Base-by-base conservation (phyloP, 768 basidiomycete genomes). In the Pilatotrama ljubarskyi region DNA sequence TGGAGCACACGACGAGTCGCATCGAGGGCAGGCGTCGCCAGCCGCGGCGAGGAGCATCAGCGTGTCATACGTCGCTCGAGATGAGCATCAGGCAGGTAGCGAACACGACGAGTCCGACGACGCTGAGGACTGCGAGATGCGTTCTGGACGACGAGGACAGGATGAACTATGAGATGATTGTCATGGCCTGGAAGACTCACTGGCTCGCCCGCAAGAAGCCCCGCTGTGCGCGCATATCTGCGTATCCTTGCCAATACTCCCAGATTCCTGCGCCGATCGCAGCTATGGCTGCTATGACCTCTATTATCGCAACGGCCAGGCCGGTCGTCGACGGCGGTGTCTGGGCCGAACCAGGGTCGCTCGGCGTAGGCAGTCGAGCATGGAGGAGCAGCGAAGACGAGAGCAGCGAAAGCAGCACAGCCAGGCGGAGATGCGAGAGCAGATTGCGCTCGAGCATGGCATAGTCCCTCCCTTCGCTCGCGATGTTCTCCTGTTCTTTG, bases 401-500 rank as follows among this genome's bases (percentile, higher is more conserved):
- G 3, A 90, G 72, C 1, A 91, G 75, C 8, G 82, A 80, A 26
- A 91, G 76, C 22, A 91, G 73, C 10, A 89, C 74, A 5, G 83
- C 85, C 25, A 91, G 78, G 66, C 84, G 88, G 55, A 88, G 60
- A 68, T 91, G 85, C 0, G 88, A 80, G 32, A 91, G 76, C 50
- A 89, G 75, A 65, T 91, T 91, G 51, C 90, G 80, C 71, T 91
- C 90, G 14, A 91, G 79, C 88, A 91, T 89, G 72, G 83, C 86
- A 61, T 83, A 89, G 69, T 91, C 90, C 67, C 88, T 78, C n/a
- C 87, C 86, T 6, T 77, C 76, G 64, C 88, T 75, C 32, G 68
- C 70, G 7, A 55, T 57, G 49, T 68, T 71, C 26, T 66, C 54
- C 6, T 67, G 48, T 37, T 51, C 47, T 1, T 61, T 62, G 6